A percentile compares a stretch with the other conserved stretches of the same genome.
Conservation (phyloP, 192 early-diverging fungal genomes). For the Jimgerdemannia lactiflua region DNA sequence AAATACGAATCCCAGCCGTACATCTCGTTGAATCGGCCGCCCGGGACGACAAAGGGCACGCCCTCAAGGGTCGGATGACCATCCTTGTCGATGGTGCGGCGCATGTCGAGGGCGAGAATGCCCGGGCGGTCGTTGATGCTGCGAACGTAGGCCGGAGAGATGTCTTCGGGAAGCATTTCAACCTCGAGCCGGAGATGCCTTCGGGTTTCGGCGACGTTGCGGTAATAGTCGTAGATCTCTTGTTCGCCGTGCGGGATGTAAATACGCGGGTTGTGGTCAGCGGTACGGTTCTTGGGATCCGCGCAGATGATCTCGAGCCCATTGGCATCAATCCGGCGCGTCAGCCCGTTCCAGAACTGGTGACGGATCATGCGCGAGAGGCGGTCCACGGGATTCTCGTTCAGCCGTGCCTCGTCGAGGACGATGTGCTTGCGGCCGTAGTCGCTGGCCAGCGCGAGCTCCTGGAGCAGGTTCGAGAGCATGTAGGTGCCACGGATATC, state of each 20-base stretch:
- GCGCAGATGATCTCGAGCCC: conserved; percentile 88
- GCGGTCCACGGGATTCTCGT: conserved; percentile 92
- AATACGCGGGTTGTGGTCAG: conserved; percentile 80
- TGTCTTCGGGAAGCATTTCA: conserved; percentile 74
- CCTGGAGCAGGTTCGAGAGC: conserved; percentile 92
- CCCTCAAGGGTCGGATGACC: conserved; percentile 54
- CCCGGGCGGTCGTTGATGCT: conserved; percentile 86
- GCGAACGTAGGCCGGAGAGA: conserved; percentile 90
- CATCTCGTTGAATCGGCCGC: conserved; percentile 98
- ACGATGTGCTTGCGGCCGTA: conserved; percentile 84
- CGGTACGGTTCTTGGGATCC: conserved; percentile 85
- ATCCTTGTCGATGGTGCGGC: conserved; percentile 41
- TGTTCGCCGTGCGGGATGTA: conserved; percentile 86
- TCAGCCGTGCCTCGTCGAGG: conserved; percentile 82
- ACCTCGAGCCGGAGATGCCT: conserved; percentile 76
- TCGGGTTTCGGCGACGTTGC: conserved; percentile 57
- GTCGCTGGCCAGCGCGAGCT: conserved; percentile 87
- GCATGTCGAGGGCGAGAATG: conserved; percentile 81
- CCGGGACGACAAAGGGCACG: conserved; percentile 93
- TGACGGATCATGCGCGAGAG: conserved; percentile 85
- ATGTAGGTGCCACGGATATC: conserved; percentile 94
- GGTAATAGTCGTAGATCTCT: conserved; percentile 79
- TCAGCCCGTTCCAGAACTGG: conserved; percentile 95
- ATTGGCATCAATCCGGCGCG: conserved; percentile 73
- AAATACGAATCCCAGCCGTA: conserved; percentile 99